Base-by-base conservation (phyloP, 2,329 filamentous ascomycete genomes). In the Penicillium italicum region DNA sequence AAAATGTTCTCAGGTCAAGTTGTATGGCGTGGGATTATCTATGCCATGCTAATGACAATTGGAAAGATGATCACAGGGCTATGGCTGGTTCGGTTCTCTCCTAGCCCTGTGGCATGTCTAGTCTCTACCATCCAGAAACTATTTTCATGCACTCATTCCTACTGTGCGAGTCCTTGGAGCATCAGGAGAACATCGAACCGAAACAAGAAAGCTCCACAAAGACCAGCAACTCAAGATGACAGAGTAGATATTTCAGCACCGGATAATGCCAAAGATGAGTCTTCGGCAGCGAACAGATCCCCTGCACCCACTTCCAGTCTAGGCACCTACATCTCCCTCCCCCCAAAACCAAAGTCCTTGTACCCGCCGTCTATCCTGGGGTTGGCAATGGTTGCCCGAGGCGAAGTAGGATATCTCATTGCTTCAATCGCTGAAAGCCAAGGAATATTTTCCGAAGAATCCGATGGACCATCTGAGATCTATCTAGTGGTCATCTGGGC, bases 331-430 rank as follows among this genome's bases (percentile, higher is more conserved):
- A 36, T 38, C 6, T 30, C 50, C 14, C 46, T 60, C 1, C 66
- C 74, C 6, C 65, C 74, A 0, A 83, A 81, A 45, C 82, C 85
- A 0, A 71, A 80, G 3, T 90, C 87, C 0, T 73, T 89, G 1
- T 87, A 90, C 58, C 87, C 88, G 0, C 80, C 85, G 0, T 77
- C 81, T 0, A 84, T 92, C 3, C 73, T 92, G 0, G 85, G 85
- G 0, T 76, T 81, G 18, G 83, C 83, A 3, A 93, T 93, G 89
- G 82, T 88, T 0, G 84, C 89, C 0, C 79, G 89, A n/a, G 89
- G 89, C 0, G 89, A 94, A 68, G 90, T 93, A 33, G 88, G 89
- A 0, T 91, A 91, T 58, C 70, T 93, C 41, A 90, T 94, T 58
- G 85, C 86, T 1, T 84, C 86, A 0, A 70, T 91, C 0, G 87